These are phyloP conservation scores for Moesziomyces sp. DNA, from an alignment of 1,284 basidiomycete species.

Conservation along the genomic window DNA sequence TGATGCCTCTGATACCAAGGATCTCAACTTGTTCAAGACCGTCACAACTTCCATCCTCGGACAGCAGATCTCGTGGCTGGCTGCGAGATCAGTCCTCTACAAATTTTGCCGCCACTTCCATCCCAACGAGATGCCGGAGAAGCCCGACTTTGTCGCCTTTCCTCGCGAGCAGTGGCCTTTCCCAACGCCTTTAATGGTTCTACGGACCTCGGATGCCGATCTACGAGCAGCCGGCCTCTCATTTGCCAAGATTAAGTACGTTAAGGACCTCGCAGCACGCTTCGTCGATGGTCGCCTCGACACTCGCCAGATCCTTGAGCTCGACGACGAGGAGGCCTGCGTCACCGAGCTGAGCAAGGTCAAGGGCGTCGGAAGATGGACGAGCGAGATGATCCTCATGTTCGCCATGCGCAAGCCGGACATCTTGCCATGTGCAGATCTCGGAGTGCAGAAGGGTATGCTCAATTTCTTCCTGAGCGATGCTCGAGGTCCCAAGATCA, in stretches of 20 bases:
- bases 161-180: conserved; percentile 61
- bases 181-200: conserved; percentile 57
- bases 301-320: conserved; percentile 50
- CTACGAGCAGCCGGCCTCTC: conserved; percentile 61
- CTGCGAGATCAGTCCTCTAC: conserved; percentile 85
- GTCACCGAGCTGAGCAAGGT: conserved; percentile 57
- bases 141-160: conserved; percentile 55
- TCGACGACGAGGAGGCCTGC: conserved; percentile 58
- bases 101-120: conserved; percentile 74
- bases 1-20: conserved; percentile 68
- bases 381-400: conserved; percentile 66
- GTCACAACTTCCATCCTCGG: conserved; percentile 79
- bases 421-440: conserved; percentile 62
- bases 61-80: conserved; percentile 91
- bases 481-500: conserved; percentile 45
- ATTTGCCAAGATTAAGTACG: conserved; percentile 62
- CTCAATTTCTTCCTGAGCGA: conserved; percentile 57
- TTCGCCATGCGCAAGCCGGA: conserved; percentile 64
- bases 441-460: conserved; percentile 66
- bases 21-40: conserved; percentile 64
- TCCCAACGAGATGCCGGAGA: conserved; percentile 51
- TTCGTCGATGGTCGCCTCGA: conserved; percentile 63
- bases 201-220: conserved; percentile 49
- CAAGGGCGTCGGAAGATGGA: conserved; percentile 66
- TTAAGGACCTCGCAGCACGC: conserved; percentile 58